Conservation (phyloP, 2,329 filamentous ascomycete genomes). For the Zasmidium citrigriseum region DNA sequence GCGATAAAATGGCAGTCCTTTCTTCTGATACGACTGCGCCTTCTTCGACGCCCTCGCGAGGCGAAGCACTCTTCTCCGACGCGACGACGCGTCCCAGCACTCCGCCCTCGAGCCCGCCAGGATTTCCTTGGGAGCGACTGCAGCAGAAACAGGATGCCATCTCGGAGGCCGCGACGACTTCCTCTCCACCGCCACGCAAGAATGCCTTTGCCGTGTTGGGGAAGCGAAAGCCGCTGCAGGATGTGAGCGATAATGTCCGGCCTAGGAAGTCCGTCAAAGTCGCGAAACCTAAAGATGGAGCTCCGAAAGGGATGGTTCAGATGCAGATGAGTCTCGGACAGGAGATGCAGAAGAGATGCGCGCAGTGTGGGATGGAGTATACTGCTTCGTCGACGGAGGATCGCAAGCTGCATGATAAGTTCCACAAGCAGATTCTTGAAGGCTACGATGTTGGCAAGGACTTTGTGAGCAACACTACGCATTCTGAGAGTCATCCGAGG, state of each 20-base stretch:
- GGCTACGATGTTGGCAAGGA: conserved; percentile 63
- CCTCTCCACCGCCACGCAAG: conserved; percentile 20
- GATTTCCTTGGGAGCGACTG: conserved; percentile 38
- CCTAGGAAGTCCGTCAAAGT: conserved; percentile 29
- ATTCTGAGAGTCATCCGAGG: not conserved
- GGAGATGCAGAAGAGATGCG: conserved; percentile 58
- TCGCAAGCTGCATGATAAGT: conserved; percentile 63
- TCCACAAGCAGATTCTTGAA: conserved; percentile 61
- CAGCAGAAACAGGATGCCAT: conserved; percentile 3
- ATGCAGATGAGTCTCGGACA: conserved; percentile 63
- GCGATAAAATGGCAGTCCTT: not conserved
- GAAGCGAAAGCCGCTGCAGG: conserved; percentile 30
- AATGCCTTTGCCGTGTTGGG: conserved; percentile 35
- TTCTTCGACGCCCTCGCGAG: conserved; percentile 26
- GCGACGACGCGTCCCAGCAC: conserved; percentile 39
- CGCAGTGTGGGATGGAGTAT: conserved; percentile 67
- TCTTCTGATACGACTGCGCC: conserved; percentile 14
- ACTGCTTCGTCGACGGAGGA: conserved; percentile 63
- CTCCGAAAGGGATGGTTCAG: conserved; percentile 51
- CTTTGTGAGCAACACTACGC: conserved; percentile 48
- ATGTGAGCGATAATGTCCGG: conserved; percentile 36
- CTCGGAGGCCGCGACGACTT: conserved; percentile 19
- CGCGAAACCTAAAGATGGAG: conserved; percentile 29
- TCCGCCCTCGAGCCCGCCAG: conserved; percentile 56
- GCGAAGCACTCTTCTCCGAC: conserved; percentile 28